Evolutionary conservation across 1,284 basidiomycete genomes (phyloP), one percentile per base, ranked within the genome.

Genomic region (Fomes fomentarius): DNA sequence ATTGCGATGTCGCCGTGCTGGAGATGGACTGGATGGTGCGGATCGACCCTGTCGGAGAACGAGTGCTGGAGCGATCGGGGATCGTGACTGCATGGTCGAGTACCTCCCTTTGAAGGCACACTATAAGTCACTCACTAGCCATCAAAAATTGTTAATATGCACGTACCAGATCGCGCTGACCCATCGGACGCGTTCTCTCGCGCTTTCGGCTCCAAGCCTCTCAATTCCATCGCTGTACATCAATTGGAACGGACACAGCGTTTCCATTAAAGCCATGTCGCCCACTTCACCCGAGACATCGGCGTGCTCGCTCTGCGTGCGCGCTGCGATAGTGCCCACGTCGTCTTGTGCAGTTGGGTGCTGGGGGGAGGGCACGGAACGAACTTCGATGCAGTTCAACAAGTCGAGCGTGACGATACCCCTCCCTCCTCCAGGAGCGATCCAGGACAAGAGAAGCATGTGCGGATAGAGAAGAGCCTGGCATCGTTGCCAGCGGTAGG

Each of bases 201-300:
- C 81, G 57, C 89, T 93, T 65, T 94, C 93, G 19, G 91, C 87
- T 1, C 86, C 93, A 11, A 96, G 68, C 11, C 93, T 74, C 69
- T 96, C 94, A 1, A 92, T 85, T 3, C 93, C 93, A 69, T 96
- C 94, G 17, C 82, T 81, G 66, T 96, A 96, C 30, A 93, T 67
- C 74, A 96, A 80, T 66, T 94, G 91, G 74, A 96, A 95, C 0
- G 93, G 93, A 50, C 91, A 92, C 7, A 96, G 69, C 51, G 83
- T 79, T 58, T 93, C 87, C 69, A 88, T 79, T 49, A 83, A 63
- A 4, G 60, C 65, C 45, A 63, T 53, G 15, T 71, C 71, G 0
- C 66, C 69, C 24, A 87, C 66, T 15, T 80, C 78, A 4, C 64
- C 68, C 19, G 76, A 77, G 17, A 74, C 77, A 49, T 75, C 81